Conservation (phyloP, 306 rosid genomes). For the Acmispon strigosus region DNA sequence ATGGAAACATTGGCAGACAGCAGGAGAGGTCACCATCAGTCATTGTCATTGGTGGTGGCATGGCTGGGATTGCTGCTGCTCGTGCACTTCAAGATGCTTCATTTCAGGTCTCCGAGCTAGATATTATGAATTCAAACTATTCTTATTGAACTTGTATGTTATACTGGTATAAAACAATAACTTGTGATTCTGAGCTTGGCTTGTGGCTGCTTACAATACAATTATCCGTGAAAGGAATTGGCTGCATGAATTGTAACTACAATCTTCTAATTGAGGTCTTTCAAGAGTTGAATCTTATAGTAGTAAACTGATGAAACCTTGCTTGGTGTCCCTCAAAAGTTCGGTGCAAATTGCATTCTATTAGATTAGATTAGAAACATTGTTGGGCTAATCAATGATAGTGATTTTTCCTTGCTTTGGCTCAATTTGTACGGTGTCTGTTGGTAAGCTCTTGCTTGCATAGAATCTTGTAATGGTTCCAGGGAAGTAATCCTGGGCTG, state of each 20-base stretch:
- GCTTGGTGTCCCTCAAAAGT: neutral
- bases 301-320: neutral
- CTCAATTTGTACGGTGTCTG: neutral
- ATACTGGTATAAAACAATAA: neutral
- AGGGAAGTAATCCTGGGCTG: neutral
- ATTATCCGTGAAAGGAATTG: neutral
- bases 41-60: constrained; percentile 86
- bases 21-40: constrained; percentile 80
- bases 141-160: neutral
- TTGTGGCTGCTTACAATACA: neutral
- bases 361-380: neutral
- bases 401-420: neutral
- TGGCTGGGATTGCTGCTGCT: constrained; percentile 96
- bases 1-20: constrained; percentile 35
- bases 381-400: neutral
- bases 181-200: neutral
- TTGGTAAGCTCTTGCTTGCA: neutral
- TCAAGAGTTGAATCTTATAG: neutral
- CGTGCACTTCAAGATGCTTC: constrained; percentile 93
- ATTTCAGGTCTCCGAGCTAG: constrained; percentile 52
- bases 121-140: neutral
- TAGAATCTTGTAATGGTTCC: neutral
- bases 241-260: neutral
- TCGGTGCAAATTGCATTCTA: neutral
- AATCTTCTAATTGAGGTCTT: neutral